Percentiles rank a stretch among this genome's conserved stretches.
These are phyloP conservation scores for Schizosaccharomyces cryophilus DNA, from an alignment of 805 yeast species.

Conservation along the genomic window DNA sequence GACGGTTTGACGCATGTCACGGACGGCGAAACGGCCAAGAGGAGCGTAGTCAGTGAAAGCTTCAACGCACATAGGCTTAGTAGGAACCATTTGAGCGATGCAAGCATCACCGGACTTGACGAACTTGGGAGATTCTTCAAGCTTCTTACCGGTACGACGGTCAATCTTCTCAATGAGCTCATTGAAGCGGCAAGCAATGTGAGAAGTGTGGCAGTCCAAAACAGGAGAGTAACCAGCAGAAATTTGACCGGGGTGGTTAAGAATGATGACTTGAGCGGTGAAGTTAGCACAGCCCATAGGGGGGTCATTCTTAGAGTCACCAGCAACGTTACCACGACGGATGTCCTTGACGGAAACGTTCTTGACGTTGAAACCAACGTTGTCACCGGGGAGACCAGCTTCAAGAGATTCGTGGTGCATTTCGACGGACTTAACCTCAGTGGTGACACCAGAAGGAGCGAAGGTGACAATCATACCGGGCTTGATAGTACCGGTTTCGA, in stretches of 20 bases:
- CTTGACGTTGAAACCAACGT: slow-evolving; percentile 77
- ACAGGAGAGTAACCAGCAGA: slow-evolving; percentile 81
- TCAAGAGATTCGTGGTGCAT: slow-evolving; percentile 64
- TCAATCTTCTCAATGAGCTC: slow-evolving; percentile 62
- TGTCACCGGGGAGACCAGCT: slow-evolving; percentile 78
- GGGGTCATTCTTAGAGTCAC: slow-evolving; percentile 77
- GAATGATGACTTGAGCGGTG: slow-evolving; percentile 66
- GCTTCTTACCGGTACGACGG: slow-evolving; percentile 78
- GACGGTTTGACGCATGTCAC: slow-evolving; percentile 99
- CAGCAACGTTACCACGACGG: slow-evolving; percentile 81
- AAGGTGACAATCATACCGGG: slow-evolving; percentile 75
- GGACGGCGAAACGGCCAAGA: slow-evolving; percentile 93
- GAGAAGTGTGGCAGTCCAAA: slow-evolving; percentile 80
- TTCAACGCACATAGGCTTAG: slow-evolving; percentile 89
- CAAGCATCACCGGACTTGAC: slow-evolving; percentile 94
- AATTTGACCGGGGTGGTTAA: slow-evolving; percentile 83
- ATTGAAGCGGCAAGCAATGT: slow-evolving; percentile 73
- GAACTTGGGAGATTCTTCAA: slow-evolving; percentile 76
- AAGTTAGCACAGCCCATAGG: slow-evolving; percentile 57
- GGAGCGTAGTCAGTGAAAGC: slow-evolving; percentile 87
- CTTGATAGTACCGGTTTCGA: slow-evolving; percentile 78
- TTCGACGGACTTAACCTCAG: slow-evolving; percentile 74
- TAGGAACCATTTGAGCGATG: slow-evolving; percentile 66
- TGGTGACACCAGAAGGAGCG: slow-evolving; percentile 78
- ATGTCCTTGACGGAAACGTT: slow-evolving; percentile 71